Conservation (phyloP, 1,284 basidiomycete species). For the Trametes versicolor region DNA sequence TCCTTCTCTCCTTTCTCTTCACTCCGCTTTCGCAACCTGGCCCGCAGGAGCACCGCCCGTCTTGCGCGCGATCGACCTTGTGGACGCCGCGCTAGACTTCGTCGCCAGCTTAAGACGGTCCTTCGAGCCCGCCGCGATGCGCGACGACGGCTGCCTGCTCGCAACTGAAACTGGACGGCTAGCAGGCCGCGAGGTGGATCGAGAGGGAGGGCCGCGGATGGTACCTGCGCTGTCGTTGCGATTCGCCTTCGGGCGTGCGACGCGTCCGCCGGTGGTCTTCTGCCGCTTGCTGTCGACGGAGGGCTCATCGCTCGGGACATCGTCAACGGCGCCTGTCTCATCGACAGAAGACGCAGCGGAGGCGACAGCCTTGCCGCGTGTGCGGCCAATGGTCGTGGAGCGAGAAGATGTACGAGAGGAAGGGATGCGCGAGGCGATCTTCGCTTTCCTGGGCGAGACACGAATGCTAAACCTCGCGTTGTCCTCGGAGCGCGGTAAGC, state of each 20-base stretch:
- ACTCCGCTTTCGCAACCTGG: slow-evolving; percentile 7
- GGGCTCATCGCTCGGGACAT: slow-evolving; percentile 12
- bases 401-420: slow-evolving; percentile 19
- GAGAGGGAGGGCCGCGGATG: slow-evolving; percentile 16
- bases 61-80: not conserved
- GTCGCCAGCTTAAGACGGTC: slow-evolving; percentile 23
- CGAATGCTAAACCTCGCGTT: slow-evolving; percentile 27
- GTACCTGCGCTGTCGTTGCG: slow-evolving; percentile 28
- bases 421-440: slow-evolving; percentile 13
- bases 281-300: slow-evolving; percentile 26
- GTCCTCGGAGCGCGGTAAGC: slow-evolving; percentile 34
- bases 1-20: not conserved
- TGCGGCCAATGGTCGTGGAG: slow-evolving; percentile 19
- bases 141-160: slow-evolving; percentile 22
- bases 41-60: not conserved
- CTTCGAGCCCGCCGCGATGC: slow-evolving; percentile 22
- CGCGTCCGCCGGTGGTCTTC: slow-evolving; percentile 20
- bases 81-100: slow-evolving; percentile 16
- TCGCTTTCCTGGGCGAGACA: slow-evolving; percentile 25
- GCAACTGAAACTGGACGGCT: slow-evolving; percentile 9
- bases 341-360: not conserved
- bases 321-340: slow-evolving; percentile 9
- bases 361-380: slow-evolving; percentile 17
- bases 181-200: not conserved
- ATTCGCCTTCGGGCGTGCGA: slow-evolving; percentile 25